Base-by-base conservation (phyloP, 495 filamentous ascomycete species). In the Xylaria flabelliformis region DNA sequence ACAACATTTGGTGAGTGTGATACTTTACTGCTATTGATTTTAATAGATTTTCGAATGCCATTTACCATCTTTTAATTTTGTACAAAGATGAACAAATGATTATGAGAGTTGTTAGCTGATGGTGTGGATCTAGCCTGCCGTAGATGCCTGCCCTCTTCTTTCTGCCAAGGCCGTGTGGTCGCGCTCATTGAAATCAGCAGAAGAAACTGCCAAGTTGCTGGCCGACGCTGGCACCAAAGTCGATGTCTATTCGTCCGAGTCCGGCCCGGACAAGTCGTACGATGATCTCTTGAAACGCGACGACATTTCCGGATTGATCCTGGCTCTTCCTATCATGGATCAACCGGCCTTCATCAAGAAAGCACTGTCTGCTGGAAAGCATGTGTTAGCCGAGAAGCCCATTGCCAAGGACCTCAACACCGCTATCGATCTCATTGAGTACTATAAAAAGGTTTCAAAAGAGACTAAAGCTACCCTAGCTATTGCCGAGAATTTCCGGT, bases 321-420 rank as follows among this genome's bases (percentile, higher is more conserved):
- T 96, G 69, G 91, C 87, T 81, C 87, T 92, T 4, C 90, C 90
- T 5, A 92, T 92, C 76, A 72, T 81, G 19, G 78, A 79, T 41
- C 90, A 92, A 75, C 87, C 89, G 0, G 75, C 80, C 44, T 87
- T 85, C 74, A 89, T 91, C 78, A 82, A 87, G 74, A 81, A 83
- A 42, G 88, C 92, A 5, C 84, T 96, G 0, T 73, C 80, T 0
- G 91, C 92, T 1, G 90, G 91, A 29, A 96, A 96, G 74, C 92
- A 94, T 80, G 93, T 95, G 7, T 80, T 95, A 0, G 90, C 85
- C n/a, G 93, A 97, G 80, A 97, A 96, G 79, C 93, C 93, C 21
- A 88, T 95, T 50, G 92, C 92, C 0, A 86, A 87, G 74, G 89
- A 93, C 76, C 74, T 93, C 24, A 82, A 84, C 3, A 83, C 87